Base-by-base conservation (phyloP, 148 eudicot species). In the Diospyros kaki region DNA sequence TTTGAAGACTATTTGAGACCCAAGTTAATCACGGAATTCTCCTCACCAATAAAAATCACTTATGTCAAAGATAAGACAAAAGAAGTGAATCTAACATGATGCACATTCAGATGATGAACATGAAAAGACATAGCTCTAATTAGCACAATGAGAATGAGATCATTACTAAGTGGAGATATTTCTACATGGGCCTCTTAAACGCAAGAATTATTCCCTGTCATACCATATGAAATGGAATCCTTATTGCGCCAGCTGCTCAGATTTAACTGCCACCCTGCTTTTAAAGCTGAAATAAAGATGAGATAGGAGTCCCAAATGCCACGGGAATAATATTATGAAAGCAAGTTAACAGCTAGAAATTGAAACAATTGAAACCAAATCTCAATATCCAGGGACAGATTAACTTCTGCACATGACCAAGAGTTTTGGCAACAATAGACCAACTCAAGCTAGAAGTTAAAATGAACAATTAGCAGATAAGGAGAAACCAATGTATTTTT, bases 241-340 rank as follows among this genome's bases (percentile, higher is more conserved):
- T 83, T 83, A 75, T 70, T 56, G 79, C 84, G 76, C 84, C 86
- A 77, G 91, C 89, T 86, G 83, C 88, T 83, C 80, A 78, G 76
- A 28, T 71, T 71, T 42, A 82, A 79, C 73, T 83, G 63, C 87
- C 86, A 62, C 70, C 85, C 87, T 84, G 91, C 87, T 87, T 79
- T 48, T 78, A 84, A 51, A 69, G 79, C 83, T 82, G 83, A 76
- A 85, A 88, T 66, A 78, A 69, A 81, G 81, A 28, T 28, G 28
- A 28, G 28, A 28, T 28, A 28, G 28, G 28, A 28, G 28, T 28
- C 28, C 28, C 28, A 28, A 28, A 28, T 28, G 28, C 28, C 28
- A 28, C 28, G 28, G 28, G 28, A 28, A 28, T 28, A 28, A 28
- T 28, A 28, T 28, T 28, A 28, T 28, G 28, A 28, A 28, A 28